Base-by-base conservation (phyloP, 2,329 filamentous ascomycete genomes). In the Endocalyx cinctus region DNA sequence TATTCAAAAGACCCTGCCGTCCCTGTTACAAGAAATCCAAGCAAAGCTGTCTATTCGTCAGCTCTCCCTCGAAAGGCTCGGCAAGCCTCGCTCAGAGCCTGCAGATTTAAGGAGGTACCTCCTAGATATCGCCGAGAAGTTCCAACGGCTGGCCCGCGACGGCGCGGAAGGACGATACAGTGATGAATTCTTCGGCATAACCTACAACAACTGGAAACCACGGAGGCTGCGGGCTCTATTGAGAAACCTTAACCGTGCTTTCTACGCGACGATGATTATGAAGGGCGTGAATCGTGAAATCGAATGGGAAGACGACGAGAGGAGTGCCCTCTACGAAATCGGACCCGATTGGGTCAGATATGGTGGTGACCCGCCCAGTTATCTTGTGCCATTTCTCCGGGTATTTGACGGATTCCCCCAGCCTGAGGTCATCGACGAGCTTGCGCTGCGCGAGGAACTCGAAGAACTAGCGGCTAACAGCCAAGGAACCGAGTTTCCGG, bases 1-100 rank as follows among this genome's bases (percentile, higher is more conserved):
- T 29, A 61, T 63, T 18, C 41, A 45, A n/a, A 31, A 29, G 5
- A 46, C 55, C 20, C 42, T 63, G 8, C 58, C 60, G n/a, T n/a
- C n/a, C 4, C 19, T 34, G n/a, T 13, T 34, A 5, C 22, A 20
- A 23, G 32, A 34, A 14, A 34, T 34, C 17, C 18, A 29, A 10
- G 17, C 17, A 10, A 29, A n/a, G n/a, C 12, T 34, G 8, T 29
- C 32, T 20, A 17, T 12, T 29, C 25, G 32, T 6, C 25, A 34
- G 13, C 25, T 13, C 14, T 19, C 10, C 18, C 19, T 34, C n/a
- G 26, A 34, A n/a, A n/a, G n/a, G n/a, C n/a, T n/a, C n/a, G n/a
- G n/a, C n/a, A n/a, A n/a, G n/a, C n/a, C n/a, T n/a, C n/a, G n/a
- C n/a, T n/a, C n/a, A n/a, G n/a, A n/a, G n/a, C n/a, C n/a, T n/a